A percentile compares a stretch with the other conserved stretches of the same genome.
Evolutionary conservation across 139 green algal species (phyloP).

Genomic region (Pseudopediastrum boryanum): DNA sequence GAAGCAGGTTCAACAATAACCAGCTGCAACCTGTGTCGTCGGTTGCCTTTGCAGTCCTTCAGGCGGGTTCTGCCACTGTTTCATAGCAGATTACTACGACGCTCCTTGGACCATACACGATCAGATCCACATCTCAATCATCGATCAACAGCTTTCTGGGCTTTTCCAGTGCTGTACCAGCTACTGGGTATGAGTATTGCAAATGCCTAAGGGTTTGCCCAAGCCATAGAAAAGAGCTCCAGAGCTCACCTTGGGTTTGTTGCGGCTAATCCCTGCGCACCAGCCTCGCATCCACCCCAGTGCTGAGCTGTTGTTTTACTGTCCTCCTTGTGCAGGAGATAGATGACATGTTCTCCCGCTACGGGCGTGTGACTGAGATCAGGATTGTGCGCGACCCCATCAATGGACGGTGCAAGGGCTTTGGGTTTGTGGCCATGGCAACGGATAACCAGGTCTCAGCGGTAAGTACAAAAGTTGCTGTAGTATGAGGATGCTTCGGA

Average conservation of each 20-base stretch:
- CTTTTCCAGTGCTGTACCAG: too few species aligned
- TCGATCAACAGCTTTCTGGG: too few species aligned
- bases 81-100: too few species aligned
- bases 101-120: too few species aligned
- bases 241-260: not conserved
- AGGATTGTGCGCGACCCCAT: conserved; percentile 18
- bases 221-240: not conserved
- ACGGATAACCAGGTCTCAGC: conserved; percentile 10
- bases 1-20: too few species aligned
- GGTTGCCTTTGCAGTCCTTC: too few species aligned
- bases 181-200: not conserved
- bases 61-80: too few species aligned
- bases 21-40: too few species aligned
- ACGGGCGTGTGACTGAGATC: conserved; percentile 23
- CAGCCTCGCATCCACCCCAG: not conserved
- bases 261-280: not conserved
- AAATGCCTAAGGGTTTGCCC: not conserved
- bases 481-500: not conserved
- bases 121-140: too few species aligned
- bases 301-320: too few species aligned
- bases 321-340: too few species aligned
- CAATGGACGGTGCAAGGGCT: conserved; percentile 32
- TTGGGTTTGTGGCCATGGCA: conserved; percentile 27
- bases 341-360: conserved; percentile 26
- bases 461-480: not conserved